Percentiles rank a stretch among this genome's conserved stretches.
Evolutionary conservation across 1,284 basidiomycete genomes (phyloP).

Genomic region (Quambalaria eucalypti): DNA sequence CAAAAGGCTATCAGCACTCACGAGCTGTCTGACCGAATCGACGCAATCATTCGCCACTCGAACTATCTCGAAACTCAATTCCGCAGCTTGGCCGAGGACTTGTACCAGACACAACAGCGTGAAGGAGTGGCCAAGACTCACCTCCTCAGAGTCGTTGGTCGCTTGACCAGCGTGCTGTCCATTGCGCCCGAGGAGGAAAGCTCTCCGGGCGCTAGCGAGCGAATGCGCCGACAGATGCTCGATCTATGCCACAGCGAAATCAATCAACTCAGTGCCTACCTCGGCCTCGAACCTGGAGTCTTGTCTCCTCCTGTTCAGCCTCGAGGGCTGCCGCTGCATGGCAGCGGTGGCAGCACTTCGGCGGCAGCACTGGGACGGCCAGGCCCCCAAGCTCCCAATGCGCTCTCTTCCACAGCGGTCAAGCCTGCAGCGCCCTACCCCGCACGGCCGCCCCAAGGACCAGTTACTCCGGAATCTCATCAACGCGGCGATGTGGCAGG

Average conservation of each 20-base stretch:
- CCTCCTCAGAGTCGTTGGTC: neutral
- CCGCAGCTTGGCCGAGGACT: conserved; percentile 24
- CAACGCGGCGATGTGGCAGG: no score
- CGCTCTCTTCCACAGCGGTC: no score
- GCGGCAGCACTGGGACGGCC: no score
- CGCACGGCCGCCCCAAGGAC: no score
- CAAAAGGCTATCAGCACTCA: no score
- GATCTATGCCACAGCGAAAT: neutral
- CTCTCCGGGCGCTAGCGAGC: no score
- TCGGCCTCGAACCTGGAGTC: neutral
- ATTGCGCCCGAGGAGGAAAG: neutral
- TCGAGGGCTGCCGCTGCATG: no score
- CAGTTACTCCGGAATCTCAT: no score
- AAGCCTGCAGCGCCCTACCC: no score
- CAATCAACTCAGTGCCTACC: neutral
- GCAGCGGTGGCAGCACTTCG: no score
- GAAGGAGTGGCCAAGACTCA: neutral
- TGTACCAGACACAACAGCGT: conserved; percentile 14
- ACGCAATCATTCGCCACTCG: conserved; percentile 38
- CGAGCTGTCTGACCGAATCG: conserved; percentile 37
- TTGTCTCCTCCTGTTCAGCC: no score
- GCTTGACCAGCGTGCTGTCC: neutral
- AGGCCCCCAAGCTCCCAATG: no score
- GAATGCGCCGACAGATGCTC: neutral
- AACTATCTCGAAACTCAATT: conserved; percentile 35